Base-by-base conservation (phyloP, 2,329 filamentous ascomycete species). In the Cryphonectria radicalis region DNA sequence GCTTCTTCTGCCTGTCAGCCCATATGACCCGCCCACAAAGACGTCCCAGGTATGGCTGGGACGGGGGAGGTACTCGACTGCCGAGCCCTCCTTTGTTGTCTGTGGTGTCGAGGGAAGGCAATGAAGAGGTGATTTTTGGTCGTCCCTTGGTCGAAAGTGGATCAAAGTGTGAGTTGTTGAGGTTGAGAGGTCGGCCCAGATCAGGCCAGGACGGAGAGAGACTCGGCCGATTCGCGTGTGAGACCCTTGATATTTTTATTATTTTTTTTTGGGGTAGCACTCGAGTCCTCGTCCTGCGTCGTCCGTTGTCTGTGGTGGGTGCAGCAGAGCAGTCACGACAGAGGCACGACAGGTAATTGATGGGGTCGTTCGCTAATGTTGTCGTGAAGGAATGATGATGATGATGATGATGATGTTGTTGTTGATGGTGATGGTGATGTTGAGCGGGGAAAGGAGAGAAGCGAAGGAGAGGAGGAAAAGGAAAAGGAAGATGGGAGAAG, bases 181-280 rank as follows among this genome's bases (percentile, higher is more conserved):
- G 35, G 35, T 40, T 25, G 35, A 40, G 17, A 40, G 17, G 32
- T 28, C 14, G 50, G 37, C 19, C n/a, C n/a, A 53, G 43, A 28
- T 65, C 63, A 53, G 42, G 42, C n/a, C 42, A 65, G 43, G 17
- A 17, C 19, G 40, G 25, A 17, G 63, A 25, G 25, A 28, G 35
- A 67, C 65, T 67, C 53, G 65, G 35, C 22, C 65, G 65, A 67
- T 37, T 67, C 65, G 65, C 37, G 64, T 66, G 32, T n/a, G 37
- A 35, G 64, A 40, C 46, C 46, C 46, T 50, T 50, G 46, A 50
- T 50, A 5, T n/a, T 11, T 10, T 50, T 50, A n/a, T 28, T 63
- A 10, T 22, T 50, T 57, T 7, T 63, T 42, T 63, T 14, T n/a
- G n/a, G n/a, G 8, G n/a, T 28, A 25, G 11, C 22, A 25, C 13